Evolutionary conservation across 2,329 filamentous ascomycete genomes (phyloP), one percentile per base, ranked within the genome.

Genomic region (Akanthomyces lecanii): DNA sequence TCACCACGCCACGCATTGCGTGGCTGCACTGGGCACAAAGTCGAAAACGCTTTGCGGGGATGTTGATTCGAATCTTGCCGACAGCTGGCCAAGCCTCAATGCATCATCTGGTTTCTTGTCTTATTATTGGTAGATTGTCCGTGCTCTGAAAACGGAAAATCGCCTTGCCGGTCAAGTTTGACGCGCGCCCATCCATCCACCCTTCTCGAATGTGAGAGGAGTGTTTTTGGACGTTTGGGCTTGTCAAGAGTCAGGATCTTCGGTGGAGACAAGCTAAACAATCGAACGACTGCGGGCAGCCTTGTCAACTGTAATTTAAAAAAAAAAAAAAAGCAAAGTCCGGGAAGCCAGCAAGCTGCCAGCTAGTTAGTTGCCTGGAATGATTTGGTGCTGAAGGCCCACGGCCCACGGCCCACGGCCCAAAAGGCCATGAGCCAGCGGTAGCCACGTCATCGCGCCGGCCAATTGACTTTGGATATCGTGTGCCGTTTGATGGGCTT

Each of bases 281-380:
- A 51, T 45, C 40, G 40, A 45, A 47, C 58, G 58, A 61, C 48
- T 47, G 58, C n/a, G 50, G 48, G 50, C 30, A 58, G 55, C 50
- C 56, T 28, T 61, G 28, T 36, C 38, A 44, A 33, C 52, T 55
- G 21, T 18, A 57, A 47, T 23, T 21, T n/a, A n/a, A n/a, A n/a
- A 21, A 18, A 10, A 30, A 30, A 30, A 28, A 28, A 18, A 52
- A 52, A 52, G 28, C 28, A 52, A n/a, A 28, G 21, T 16, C 21
- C 8, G 50, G 23, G 30, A 28, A 28, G 14, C 4, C 28, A 36
- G 50, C 5, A 33, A 28, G 28, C 28, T 30, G 6, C 6, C 6
- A 30, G 28, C 4, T 30, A 1, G 28, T 30, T 5, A 30, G 28
- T 30, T 30, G 28, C 28, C 28, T 6, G 28, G 28, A 30, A 30